Conservation (phyloP, 73 alveolate species). For the Paramecium sonneborni region DNA sequence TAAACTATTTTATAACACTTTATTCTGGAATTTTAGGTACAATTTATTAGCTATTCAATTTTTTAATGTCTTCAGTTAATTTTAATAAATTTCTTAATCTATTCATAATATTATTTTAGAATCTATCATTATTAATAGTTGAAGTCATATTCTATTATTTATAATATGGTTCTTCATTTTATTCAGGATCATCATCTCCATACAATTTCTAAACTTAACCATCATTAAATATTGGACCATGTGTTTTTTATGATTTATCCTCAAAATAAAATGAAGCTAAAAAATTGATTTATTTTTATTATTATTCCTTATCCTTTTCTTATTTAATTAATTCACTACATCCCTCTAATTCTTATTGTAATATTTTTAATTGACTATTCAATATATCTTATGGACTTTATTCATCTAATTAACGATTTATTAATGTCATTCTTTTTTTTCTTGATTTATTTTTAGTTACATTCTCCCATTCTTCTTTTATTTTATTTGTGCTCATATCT, state of each 20-base stretch:
- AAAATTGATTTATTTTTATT: background rate
- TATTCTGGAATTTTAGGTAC: background rate
- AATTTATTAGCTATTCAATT: background rate
- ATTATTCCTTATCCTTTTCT: conserved; percentile 9
- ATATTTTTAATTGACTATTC: background rate
- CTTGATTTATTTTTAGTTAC: background rate
- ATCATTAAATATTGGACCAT: conserved; percentile 45
- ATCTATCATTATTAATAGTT: background rate
- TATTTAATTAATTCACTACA: background rate
- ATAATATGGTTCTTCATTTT: background rate
- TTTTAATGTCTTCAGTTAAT: conserved; percentile 1
- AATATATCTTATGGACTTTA: background rate
- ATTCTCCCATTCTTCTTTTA: conserved; percentile 34
- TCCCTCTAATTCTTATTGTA: background rate
- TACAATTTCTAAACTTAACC: conserved; percentile 23
- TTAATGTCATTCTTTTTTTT: conserved; percentile 25
- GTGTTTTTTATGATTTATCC: background rate
- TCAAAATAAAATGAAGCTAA: background rate
- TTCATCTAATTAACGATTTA: background rate
- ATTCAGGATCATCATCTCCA: conserved; percentile 59
- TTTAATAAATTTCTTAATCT: background rate
- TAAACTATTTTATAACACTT: background rate
- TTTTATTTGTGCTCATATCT: background rate
- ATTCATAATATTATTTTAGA: background rate
- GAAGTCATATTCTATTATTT: background rate